A percentile compares a stretch with the other conserved stretches of the same genome.
phyloP scores from a whole-genome alignment of 139 green algal species.

The Chlorella sp. region DNA sequence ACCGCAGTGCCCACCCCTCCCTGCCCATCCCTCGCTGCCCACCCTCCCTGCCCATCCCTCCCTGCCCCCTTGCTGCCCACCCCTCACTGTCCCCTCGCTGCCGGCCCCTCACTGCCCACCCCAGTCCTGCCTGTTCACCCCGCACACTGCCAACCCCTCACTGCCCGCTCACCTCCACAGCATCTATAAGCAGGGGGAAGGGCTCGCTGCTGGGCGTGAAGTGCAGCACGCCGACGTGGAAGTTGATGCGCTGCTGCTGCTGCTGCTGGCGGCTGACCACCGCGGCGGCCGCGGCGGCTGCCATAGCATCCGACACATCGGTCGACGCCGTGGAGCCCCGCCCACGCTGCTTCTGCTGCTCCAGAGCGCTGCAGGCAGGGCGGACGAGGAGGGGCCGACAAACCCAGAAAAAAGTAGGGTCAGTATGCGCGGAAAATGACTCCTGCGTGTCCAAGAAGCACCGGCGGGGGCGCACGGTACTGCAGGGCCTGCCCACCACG shows the following conservation, averaged over 20 bases:
- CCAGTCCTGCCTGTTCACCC: background rate
- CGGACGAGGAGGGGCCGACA: too few relatives aligned
- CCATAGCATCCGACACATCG: slow-evolving; percentile 15
- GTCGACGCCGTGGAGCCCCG: background rate
- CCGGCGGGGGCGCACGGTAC: too few relatives aligned
- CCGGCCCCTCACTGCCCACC: too few relatives aligned
- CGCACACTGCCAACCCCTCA: background rate
- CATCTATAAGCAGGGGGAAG: slow-evolving; percentile 92
- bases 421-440: too few relatives aligned
- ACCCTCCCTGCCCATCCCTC: background rate
- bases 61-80: background rate
- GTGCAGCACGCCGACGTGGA: slow-evolving; percentile 96
- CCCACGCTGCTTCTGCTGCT: background rate
- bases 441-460: too few relatives aligned
- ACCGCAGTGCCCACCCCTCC: too few relatives aligned
- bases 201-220: slow-evolving; percentile 82
- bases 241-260: slow-evolving; percentile 53
- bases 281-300: background rate
- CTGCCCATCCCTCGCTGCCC: too few relatives aligned
- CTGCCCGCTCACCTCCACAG: slow-evolving; percentile 9
- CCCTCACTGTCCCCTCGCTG: background rate
- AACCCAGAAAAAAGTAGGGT: too few relatives aligned
- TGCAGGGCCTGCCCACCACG: too few relatives aligned
- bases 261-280: slow-evolving; percentile 1
- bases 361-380: background rate